A percentile compares a stretch with the other conserved stretches of the same genome.
Conservation (phyloP, 169 alveolate species). For the Amoebophrya sp. region DNA sequence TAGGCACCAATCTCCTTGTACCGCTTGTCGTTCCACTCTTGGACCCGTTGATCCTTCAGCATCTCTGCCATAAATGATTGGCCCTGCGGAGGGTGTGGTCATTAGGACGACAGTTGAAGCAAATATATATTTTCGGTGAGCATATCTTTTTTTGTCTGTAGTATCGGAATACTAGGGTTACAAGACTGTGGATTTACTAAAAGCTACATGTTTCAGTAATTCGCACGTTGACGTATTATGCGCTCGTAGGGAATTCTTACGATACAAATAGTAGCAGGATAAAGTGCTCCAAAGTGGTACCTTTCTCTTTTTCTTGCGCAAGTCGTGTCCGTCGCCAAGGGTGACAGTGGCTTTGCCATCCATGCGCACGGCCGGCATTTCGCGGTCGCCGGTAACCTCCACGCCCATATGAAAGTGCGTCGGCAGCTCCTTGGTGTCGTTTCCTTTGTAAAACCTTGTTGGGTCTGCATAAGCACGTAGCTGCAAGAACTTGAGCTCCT, state of each 20-base stretch:
- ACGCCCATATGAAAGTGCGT: not conserved
- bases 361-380: not conserved
- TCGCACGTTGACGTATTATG: too few species aligned
- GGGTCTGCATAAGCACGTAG: not conserved
- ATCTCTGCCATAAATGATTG: not conserved
- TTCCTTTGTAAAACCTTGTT: not conserved
- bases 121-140: too few species aligned
- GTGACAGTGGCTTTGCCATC: not conserved
- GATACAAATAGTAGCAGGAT: too few species aligned
- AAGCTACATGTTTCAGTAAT: too few species aligned
- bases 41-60: not conserved
- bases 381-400: not conserved
- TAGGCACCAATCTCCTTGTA: not conserved
- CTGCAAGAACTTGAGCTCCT: not conserved
- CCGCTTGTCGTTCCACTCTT: not conserved
- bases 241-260: too few species aligned
- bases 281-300: too few species aligned
- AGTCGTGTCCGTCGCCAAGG: too few species aligned
- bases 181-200: too few species aligned
- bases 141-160: too few species aligned
- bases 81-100: too few species aligned
- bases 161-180: too few species aligned
- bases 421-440: conserved; percentile 20
- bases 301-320: not conserved
- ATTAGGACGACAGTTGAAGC: too few species aligned